Evolutionary conservation across 805 yeast species (phyloP).

Genomic region (Starmera quercuum): DNA sequence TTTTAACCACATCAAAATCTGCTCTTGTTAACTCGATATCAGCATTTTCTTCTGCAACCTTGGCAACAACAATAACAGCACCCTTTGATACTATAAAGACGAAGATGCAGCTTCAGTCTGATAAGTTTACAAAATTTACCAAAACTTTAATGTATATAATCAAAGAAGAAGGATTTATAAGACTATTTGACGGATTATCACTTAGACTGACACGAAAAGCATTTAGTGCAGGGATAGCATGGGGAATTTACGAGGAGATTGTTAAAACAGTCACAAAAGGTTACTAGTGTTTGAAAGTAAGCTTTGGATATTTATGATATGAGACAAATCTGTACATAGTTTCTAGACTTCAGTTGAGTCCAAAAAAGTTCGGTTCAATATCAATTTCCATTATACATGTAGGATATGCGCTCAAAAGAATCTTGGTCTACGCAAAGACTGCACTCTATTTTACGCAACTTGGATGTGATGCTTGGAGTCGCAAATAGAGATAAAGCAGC

Average conservation of each 20-base stretch:
- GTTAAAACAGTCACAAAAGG: constrained; percentile 27
- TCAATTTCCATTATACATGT: not conserved
- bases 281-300: not conserved
- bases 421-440: not conserved
- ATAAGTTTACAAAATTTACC: constrained; percentile 32
- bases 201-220: constrained; percentile 81
- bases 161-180: constrained; percentile 38
- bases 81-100: constrained; percentile 96
- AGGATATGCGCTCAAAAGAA: not conserved
- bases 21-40: constrained; percentile 62
- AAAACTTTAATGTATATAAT: constrained; percentile 30
- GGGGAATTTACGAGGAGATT: constrained; percentile 94
- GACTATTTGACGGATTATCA: constrained; percentile 77
- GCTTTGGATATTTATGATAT: not conserved
- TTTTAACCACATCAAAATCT: constrained; percentile 29
- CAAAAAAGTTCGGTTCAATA: too few species aligned
- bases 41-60: constrained; percentile 72
- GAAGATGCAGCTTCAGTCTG: constrained; percentile 70
- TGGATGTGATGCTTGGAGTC: not conserved
- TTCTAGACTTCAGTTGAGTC: not conserved
- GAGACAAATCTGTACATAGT: not conserved
- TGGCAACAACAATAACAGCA: constrained; percentile 82
- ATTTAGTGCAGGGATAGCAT: constrained; percentile 87
- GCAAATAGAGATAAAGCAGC: constrained; percentile 33
- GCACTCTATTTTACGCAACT: not conserved